Base-by-base conservation (phyloP, 163 green algal species). In the Chloroidium sp. region DNA sequence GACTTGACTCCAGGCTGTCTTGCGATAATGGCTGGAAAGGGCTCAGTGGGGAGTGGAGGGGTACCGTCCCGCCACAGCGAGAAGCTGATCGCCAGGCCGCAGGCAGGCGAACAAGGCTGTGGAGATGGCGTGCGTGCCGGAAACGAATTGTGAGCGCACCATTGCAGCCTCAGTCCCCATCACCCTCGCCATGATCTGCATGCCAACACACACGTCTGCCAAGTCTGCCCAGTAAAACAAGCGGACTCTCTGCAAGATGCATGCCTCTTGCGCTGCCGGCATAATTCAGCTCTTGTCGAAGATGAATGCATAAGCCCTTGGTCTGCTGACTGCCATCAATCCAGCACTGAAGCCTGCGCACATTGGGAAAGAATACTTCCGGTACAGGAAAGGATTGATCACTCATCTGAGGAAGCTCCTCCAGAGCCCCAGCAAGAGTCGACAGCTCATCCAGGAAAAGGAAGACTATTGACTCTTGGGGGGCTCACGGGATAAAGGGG, bases 111-210 rank as follows among this genome's bases (percentile, higher is more conserved):
- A 98, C 58, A 98, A 87, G 6, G 89, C 95, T 1, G 79, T 83
- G 13, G 93, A 88, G 69, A 98, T 98, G 76, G 95, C 95, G 82
- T 98, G 95, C 0, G 95, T 98, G 59, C 95, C 95, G n/a, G 90
- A 96, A 75, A 98, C 88, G 79, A 95, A 96, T 80, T 97, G 93
- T 57, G 93, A 90, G 62, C 95, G 90, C 79, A 96, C 92, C 12
- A 95, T 80, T 2, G 95, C 95, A 14, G 91, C 87, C 83, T 98
- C 94, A 0, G 94, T 91, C 2, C 93, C 95, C 90, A 97, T 93
- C 59, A 98, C 82, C 72, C 93, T 75, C 0, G 95, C 93, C 84
- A 98, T 89, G 6, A 93, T 85, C 89, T 94, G 87, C 61, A 81
- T 36, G 36, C 36, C 36, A 36, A 36, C 36, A 36, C 36, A 36